phyloP scores from a whole-genome alignment of 768 basidiomycete species.

The Tricholomella constricta region DNA sequence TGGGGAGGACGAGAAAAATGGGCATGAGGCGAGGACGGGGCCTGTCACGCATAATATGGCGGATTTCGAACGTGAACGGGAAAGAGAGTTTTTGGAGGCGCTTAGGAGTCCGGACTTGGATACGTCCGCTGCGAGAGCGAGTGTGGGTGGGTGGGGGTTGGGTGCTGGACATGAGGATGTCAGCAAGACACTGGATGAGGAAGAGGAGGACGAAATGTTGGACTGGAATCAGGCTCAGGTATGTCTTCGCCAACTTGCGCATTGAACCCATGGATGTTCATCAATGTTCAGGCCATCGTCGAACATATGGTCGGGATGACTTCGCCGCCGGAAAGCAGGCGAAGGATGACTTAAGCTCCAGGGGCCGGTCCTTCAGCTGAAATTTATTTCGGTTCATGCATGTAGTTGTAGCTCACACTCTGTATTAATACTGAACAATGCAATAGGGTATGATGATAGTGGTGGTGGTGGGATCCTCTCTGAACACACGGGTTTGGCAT shows the following conservation, averaged over 20 bases:
- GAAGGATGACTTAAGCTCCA: slow-evolving; percentile 25
- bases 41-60: slow-evolving; percentile 32
- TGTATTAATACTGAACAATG: slow-evolving; percentile 14
- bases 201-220: slow-evolving; percentile 63
- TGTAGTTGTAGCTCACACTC: slow-evolving; percentile 9
- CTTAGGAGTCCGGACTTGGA: slow-evolving; percentile 60
- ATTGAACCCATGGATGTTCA: too few relatives aligned
- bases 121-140: slow-evolving; percentile 39
- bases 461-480: background rate
- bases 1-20: slow-evolving; percentile 42
- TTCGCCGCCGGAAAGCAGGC: slow-evolving; percentile 31
- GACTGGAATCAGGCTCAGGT: slow-evolving; percentile 78
- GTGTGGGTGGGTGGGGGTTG: slow-evolving; percentile 76
- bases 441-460: background rate
- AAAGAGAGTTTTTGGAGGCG: slow-evolving; percentile 58
- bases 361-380: background rate
- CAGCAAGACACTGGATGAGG: slow-evolving; percentile 49
- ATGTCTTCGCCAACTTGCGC: too few relatives aligned
- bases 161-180: slow-evolving; percentile 59
- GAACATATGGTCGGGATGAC: slow-evolving; percentile 63
- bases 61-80: slow-evolving; percentile 48
- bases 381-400: background rate
- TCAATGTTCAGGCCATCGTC: slow-evolving; percentile 52
- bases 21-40: slow-evolving; percentile 55
- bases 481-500: background rate